Conservation (phyloP, 2,329 filamentous ascomycete species). For the Colletotrichum spinosum region DNA sequence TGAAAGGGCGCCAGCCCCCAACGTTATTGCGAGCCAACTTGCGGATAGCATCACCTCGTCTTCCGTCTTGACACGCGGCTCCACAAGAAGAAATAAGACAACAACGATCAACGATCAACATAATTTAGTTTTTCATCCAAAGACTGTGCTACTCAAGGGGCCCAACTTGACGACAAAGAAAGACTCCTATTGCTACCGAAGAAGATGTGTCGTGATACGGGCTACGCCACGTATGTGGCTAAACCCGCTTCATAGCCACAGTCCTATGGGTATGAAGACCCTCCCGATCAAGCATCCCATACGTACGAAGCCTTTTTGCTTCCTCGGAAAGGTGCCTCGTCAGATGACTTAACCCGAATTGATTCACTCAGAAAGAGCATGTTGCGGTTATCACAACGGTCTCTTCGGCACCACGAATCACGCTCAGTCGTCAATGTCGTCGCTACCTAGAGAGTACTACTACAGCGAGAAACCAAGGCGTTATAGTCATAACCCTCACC, state of each 20-base stretch:
- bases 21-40: no score
- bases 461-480: neutral
- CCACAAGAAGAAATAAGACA: no score
- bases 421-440: neutral
- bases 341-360: neutral
- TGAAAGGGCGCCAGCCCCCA: no score
- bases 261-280: no score
- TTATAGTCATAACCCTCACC: neutral
- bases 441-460: neutral
- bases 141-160: neutral
- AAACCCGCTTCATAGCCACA: no score
- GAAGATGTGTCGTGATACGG: neutral
- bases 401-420: neutral
- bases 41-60: no score
- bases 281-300: no score
- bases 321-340: neutral
- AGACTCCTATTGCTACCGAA: neutral
- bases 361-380: slow-evolving; percentile 1
- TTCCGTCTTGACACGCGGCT: no score
- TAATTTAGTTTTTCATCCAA: no score
- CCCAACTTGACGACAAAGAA: neutral
- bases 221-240: no score
- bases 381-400: neutral
- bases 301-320: no score
- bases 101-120: no score